Evolutionary conservation across 768 basidiomycete genomes (phyloP), one percentile per base, ranked within the genome.

Genomic region (Brasilioporus rufonigricans): DNA sequence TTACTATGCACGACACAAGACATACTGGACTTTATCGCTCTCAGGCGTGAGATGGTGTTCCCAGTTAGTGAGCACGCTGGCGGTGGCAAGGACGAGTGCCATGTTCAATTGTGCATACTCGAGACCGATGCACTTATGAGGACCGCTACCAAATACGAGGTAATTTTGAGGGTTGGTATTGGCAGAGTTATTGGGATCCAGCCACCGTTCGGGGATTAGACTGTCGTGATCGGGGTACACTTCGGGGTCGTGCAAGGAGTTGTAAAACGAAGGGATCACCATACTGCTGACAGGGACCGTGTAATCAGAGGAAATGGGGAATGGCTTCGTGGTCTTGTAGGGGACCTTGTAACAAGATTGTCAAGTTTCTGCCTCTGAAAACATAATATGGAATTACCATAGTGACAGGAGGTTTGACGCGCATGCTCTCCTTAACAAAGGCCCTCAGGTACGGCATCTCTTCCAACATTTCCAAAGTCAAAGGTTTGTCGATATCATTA

Each of bases 41-140:
- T 82, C 71, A 2, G 83, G 80, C 0, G 97, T 98, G n/a, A 80
- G 44, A 45, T 88, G 81, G 70, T 98, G 97, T 56, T 94, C 85
- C 81, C 87, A 97, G 67, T 95, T 78, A 76, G 93, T 83, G 65
- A 86, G 76, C 32, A 83, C 80, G 49, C 82, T 80, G 1, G 95
- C 94, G n/a, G 84, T 85, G 6, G 87, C 94, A 26, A 98, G 79
- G 4, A 88, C 86, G 19, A 95, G 79, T 1, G 80, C 87, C 53
- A 98, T 93, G 73, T 95, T 94, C 85, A 93, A 86, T 62, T 79
- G 82, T 35, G 95, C 93, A 67, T 98, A 99, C 71, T 97, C 93
- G 48, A 91, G 65, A 27, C 93, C 95, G 57, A 97, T 93, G 71
- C 93, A 95, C 60, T 84, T 83, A 74, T 98, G 93, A 49, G 94